A percentile compares a stretch with the other conserved stretches of the same genome.
These are phyloP conservation scores for Micromonas pusilla DNA, from an alignment of 139 green algal genomes.

Conservation along the genomic window DNA sequence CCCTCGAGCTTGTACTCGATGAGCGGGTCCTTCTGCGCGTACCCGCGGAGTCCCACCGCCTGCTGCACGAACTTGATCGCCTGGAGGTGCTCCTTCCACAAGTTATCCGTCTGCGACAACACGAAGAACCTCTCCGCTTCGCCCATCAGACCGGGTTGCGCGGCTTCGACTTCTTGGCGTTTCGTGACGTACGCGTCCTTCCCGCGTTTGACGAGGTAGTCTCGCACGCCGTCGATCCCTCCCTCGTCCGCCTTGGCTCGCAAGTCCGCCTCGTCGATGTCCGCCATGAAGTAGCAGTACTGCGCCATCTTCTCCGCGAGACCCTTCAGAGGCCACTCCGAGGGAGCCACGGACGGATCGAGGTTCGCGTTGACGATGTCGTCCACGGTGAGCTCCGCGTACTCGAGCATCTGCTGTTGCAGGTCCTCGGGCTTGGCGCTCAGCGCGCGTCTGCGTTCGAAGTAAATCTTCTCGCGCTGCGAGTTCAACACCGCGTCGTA, in stretches of 20 bases:
- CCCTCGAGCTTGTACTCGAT: constrained; percentile 99
- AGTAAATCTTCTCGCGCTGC: constrained; percentile 90
- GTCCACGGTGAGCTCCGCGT: constrained; percentile 87
- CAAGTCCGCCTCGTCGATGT: constrained; percentile 12
- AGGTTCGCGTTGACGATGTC: constrained; percentile 97
- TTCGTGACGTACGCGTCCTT: constrained; percentile 35
- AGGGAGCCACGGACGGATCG: constrained; percentile 46
- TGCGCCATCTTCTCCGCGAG: constrained; percentile 86
- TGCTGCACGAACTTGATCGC: constrained; percentile 97
- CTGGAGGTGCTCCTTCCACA: constrained; percentile 97
- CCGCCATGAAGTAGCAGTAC: constrained; percentile 75
- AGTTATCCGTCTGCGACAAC: constrained; percentile 85
- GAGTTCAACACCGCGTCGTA: constrained; percentile 98
- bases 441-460: constrained; percentile 72
- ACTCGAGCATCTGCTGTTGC: constrained; percentile 75
- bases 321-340: constrained; percentile 75
- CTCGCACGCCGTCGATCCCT: constrained; percentile 31
- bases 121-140: constrained; percentile 93
- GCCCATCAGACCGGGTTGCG: constrained; percentile 38
- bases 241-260: neutral
- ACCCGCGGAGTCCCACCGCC: constrained; percentile 83
- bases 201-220: constrained; percentile 32
- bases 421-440: constrained; percentile 53
- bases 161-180: constrained; percentile 54
- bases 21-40: constrained; percentile 84